phyloP scores from a whole-genome alignment of 805 yeast genomes.

The Yamadazyma philogaea region DNA sequence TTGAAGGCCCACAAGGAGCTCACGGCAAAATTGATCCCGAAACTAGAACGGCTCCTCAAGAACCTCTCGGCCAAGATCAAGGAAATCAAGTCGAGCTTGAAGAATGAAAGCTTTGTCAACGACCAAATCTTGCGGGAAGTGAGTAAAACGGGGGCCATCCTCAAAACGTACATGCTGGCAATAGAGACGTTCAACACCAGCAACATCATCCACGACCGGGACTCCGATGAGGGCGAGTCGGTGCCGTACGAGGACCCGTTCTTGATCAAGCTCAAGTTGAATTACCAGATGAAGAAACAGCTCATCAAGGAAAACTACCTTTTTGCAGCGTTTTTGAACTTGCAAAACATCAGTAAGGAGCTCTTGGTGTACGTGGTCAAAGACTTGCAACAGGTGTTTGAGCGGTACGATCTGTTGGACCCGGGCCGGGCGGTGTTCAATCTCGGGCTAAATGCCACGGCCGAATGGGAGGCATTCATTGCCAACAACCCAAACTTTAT shows the following conservation, averaged over 20 bases:
- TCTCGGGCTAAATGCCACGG: conserved; percentile 21
- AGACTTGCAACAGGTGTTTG: conserved; percentile 32
- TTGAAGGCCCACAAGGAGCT: conserved; percentile 32
- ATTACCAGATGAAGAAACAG: conserved; percentile 40
- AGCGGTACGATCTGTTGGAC: conserved; percentile 30
- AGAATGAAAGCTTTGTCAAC: conserved; percentile 42
- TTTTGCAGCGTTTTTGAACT: conserved; percentile 40
- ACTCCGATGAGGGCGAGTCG: conserved; percentile 17
- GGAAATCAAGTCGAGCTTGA: conserved; percentile 38
- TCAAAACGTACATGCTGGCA: conserved; percentile 32
- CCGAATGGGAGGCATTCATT: conserved; percentile 41
- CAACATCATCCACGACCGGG: conserved; percentile 16
- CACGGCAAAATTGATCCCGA: conserved; percentile 30
- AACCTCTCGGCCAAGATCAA: conserved; percentile 38
- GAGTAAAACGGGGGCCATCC: conserved; percentile 56
- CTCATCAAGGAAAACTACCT: conserved; percentile 39
- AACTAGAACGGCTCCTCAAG: conserved; percentile 33
- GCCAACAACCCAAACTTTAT: conserved; percentile 54
- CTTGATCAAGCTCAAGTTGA: conserved; percentile 36
- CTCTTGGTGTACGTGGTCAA: conserved; percentile 35
- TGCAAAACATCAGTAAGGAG: conserved; percentile 41
- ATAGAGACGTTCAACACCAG: conserved; percentile 36
- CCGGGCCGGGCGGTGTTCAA: conserved; percentile 18
- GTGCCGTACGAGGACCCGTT: conserved; percentile 35
- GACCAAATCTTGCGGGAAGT: conserved; percentile 39